A percentile compares a stretch with the other conserved stretches of the same genome.
Evolutionary conservation across 2,329 filamentous ascomycete species (phyloP).

Genomic region (Xylariaceae sp.): DNA sequence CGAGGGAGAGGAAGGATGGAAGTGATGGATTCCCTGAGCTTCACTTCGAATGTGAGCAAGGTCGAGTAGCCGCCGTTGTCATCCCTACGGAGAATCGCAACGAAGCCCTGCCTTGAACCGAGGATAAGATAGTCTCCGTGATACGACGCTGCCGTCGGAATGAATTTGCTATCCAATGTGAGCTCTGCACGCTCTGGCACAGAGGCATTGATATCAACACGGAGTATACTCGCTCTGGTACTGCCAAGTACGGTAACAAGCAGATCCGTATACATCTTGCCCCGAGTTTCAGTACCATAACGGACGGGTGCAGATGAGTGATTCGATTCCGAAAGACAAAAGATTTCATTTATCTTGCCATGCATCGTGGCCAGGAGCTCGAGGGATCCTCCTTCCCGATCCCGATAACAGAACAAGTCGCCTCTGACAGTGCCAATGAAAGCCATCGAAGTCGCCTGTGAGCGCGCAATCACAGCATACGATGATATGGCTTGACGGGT

Average conservation of each 20-base stretch:
- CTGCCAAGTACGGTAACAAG: constrained; percentile 41
- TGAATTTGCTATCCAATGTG: constrained; percentile 40
- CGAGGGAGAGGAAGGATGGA: constrained; percentile 45
- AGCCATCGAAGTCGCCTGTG: constrained; percentile 27
- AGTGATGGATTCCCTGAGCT: constrained; percentile 59
- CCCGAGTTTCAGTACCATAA: not conserved
- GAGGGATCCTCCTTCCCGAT: constrained; percentile 18
- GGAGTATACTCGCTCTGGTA: constrained; percentile 35
- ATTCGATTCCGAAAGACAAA: constrained; percentile 27
- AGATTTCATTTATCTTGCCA: constrained; percentile 45
- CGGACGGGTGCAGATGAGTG: constrained; percentile 3
- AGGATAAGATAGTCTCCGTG: constrained; percentile 38
- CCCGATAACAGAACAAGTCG: constrained; percentile 37
- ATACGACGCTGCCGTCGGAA: constrained; percentile 39
- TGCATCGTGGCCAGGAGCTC: constrained; percentile 30
- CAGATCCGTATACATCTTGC: constrained; percentile 21
- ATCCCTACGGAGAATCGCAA: constrained; percentile 29
- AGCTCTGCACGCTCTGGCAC: constrained; percentile 25
- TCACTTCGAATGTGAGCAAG: constrained; percentile 30
- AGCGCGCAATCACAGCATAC: constrained; percentile 40
- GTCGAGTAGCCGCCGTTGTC: constrained; percentile 20
- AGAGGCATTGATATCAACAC: constrained; percentile 25
- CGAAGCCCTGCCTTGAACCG: constrained; percentile 45
- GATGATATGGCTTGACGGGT: constrained; percentile 32
- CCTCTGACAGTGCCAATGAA: constrained; percentile 44